Evolutionary conservation across 1,139 yeast genomes (phyloP).

Genomic region (Pneumocystis jirovecii): DNA sequence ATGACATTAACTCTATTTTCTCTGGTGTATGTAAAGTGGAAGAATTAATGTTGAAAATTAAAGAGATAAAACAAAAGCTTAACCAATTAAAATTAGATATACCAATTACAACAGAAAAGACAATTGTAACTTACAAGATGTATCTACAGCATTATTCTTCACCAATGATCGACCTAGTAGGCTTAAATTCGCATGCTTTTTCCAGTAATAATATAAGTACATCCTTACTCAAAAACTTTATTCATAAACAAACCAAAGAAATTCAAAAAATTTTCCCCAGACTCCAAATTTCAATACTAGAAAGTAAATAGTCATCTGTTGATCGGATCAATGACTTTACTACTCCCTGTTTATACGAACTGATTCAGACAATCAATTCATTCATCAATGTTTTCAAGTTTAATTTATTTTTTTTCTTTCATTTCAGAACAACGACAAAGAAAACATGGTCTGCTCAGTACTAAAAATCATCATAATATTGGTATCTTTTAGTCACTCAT

Average conservation of each 20-base stretch:
- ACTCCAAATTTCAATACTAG: background rate
- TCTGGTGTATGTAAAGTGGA: background rate
- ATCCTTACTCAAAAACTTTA: no score
- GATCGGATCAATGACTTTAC: background rate
- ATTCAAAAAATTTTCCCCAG: no score
- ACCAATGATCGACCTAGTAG: no score
- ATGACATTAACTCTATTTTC: no score
- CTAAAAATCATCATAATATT: background rate
- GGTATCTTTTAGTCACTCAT: background rate
- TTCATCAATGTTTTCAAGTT: background rate
- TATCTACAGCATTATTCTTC: background rate
- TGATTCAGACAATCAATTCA: background rate
- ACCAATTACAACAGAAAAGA: background rate
- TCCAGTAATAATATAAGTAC: no score
- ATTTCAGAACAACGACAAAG: background rate
- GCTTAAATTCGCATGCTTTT: no score
- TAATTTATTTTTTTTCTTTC: background rate
- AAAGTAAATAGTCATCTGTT: background rate
- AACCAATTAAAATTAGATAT: background rate
- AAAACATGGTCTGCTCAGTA: background rate
- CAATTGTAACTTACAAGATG: background rate
- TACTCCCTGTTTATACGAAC: background rate
- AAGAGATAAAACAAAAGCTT: background rate
- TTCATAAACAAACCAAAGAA: no score
- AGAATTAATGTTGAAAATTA: background rate